phyloP scores from a whole-genome alignment of 2,329 filamentous ascomycete genomes.

The Scytalidium sp. region DNA sequence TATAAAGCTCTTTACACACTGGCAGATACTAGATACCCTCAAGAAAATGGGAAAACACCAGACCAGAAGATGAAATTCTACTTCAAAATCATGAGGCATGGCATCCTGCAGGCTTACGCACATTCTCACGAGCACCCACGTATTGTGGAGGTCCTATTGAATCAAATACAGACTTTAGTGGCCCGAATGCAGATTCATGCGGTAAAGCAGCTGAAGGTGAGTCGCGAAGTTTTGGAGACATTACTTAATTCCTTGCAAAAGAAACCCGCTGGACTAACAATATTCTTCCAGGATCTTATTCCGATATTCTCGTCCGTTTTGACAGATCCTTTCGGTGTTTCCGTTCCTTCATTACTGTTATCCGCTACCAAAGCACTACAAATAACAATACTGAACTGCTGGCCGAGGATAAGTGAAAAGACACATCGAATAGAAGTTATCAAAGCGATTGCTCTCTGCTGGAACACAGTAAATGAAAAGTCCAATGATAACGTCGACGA shows the following conservation, averaged over 20 bases:
- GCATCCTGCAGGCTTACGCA: slow-evolving; percentile 51
- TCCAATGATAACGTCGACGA: background rate
- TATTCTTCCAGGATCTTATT: slow-evolving; percentile 55
- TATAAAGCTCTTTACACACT: slow-evolving; percentile 67
- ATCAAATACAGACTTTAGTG: slow-evolving; percentile 47
- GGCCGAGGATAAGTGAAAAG: slow-evolving; percentile 60
- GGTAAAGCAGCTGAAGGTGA: slow-evolving; percentile 68
- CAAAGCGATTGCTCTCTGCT: slow-evolving; percentile 59
- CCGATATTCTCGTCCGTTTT: slow-evolving; percentile 64
- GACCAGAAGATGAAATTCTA: slow-evolving; percentile 38
- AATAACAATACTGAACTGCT: slow-evolving; percentile 58
- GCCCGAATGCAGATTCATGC: slow-evolving; percentile 56
- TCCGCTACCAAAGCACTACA: slow-evolving; percentile 48
- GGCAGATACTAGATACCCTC: slow-evolving; percentile 21
- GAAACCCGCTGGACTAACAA: background rate
- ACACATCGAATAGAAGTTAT: slow-evolving; percentile 63
- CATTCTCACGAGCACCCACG: slow-evolving; percentile 57
- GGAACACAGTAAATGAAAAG: slow-evolving; percentile 43
- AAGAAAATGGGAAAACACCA: slow-evolving; percentile 4
- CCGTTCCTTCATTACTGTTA: slow-evolving; percentile 50
- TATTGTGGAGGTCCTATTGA: slow-evolving; percentile 56
- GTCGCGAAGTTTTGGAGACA: slow-evolving; percentile 31
- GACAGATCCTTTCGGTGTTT: slow-evolving; percentile 63
- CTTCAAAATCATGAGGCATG: slow-evolving; percentile 52
- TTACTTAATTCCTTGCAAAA: slow-evolving; percentile 3